A percentile compares a stretch with the other conserved stretches of the same genome.
Conservation (phyloP, 257 asterid species). For the Nicotiana benthamiana region DNA sequence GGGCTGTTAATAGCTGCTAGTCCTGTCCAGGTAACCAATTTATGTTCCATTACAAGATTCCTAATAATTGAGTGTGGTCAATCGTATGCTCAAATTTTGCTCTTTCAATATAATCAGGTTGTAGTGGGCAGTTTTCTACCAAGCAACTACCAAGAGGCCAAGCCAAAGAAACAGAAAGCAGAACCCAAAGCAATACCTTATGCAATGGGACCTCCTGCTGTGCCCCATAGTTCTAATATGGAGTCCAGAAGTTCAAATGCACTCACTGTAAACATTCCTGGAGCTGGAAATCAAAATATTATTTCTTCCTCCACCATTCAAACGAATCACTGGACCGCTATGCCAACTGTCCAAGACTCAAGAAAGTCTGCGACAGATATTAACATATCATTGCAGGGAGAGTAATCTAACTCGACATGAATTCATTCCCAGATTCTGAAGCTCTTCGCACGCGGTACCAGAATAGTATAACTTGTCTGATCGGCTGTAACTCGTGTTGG, state of each 20-base stretch:
- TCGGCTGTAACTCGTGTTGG: background rate
- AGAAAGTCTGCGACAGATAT: conserved; percentile 55
- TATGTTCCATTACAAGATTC: background rate
- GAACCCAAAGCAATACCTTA: conserved; percentile 14
- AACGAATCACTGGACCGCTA: conserved; percentile 32
- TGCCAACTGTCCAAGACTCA: conserved; percentile 34
- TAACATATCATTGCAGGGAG: conserved; percentile 59
- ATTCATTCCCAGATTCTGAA: background rate
- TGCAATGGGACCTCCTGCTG: conserved; percentile 19
- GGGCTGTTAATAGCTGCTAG: conserved; percentile 69
- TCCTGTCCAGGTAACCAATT: conserved; percentile 52
- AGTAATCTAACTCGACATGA: conserved; percentile 2
- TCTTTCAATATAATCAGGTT: conserved; percentile 30
- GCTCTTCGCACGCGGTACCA: background rate
- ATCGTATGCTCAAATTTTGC: background rate
- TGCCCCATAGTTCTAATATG: conserved; percentile 19
- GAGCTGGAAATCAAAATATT: conserved; percentile 11
- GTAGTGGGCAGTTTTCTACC: conserved; percentile 78
- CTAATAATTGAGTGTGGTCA: background rate
- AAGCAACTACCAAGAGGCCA: conserved; percentile 41
- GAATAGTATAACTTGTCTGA: background rate
- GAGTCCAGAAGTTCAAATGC: conserved; percentile 26
- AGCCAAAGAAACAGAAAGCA: conserved; percentile 57
- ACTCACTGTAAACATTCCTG: conserved; percentile 13
- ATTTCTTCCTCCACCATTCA: conserved; percentile 29